Conservation (phyloP, 148 eudicot genomes). For the Chenopodium berlandieri region DNA sequence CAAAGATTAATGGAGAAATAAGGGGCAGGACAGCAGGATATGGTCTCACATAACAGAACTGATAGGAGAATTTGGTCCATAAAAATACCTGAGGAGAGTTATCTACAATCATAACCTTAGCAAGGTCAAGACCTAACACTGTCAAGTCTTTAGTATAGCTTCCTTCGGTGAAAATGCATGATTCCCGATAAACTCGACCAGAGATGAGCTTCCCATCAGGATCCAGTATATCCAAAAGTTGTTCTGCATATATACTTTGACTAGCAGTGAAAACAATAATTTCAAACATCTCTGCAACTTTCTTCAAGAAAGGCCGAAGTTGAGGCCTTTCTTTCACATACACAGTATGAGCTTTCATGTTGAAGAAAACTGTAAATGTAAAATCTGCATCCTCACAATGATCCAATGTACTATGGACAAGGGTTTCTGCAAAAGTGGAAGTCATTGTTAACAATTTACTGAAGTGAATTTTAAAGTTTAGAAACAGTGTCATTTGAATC, state of each 20-base stretch:
- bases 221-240: conserved; percentile 84
- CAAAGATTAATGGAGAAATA: conserved; percentile 9
- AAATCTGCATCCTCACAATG: conserved; percentile 81
- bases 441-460: not conserved
- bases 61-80: not conserved
- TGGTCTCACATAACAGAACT: not conserved
- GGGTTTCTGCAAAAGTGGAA: conserved; percentile 64
- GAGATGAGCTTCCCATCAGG: conserved; percentile 76
- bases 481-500: not conserved
- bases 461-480: not conserved
- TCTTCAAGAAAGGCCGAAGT: conserved; percentile 68
- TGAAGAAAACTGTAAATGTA: conserved; percentile 74
- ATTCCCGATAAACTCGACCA: conserved; percentile 85
- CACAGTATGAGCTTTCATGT: conserved; percentile 77
- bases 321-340: conserved; percentile 90
- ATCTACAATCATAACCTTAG: conserved; percentile 87
- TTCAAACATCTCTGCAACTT: conserved; percentile 90
- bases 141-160: conserved; percentile 88
- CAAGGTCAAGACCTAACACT: conserved; percentile 89
- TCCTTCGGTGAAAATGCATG: conserved; percentile 86
- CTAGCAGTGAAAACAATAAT: conserved; percentile 92
- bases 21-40: not conserved
- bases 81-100: conserved; percentile 87
- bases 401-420: conserved; percentile 88
- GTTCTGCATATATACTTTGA: conserved; percentile 88